phyloP scores from a whole-genome alignment of 176 grass and related monocot species.

The Paspalum vaginatum region DNA sequence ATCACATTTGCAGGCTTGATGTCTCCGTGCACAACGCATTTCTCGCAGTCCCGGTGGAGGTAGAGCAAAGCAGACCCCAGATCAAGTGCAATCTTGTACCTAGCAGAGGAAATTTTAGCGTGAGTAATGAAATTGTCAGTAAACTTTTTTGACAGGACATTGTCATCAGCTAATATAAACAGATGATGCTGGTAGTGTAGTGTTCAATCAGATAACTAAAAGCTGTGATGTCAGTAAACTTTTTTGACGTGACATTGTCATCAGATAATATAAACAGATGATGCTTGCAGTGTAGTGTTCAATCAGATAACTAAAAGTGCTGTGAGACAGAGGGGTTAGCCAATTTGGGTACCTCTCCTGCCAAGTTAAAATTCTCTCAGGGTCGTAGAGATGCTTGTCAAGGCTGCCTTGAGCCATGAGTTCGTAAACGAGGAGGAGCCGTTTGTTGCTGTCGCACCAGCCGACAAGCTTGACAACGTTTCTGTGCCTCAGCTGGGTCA shows the following conservation, averaged over 20 bases:
- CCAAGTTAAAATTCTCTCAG: neutral
- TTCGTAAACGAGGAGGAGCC: neutral
- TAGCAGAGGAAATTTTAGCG: neutral
- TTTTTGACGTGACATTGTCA: no score
- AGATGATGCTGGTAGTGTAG: neutral
- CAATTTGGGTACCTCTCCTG: no score
- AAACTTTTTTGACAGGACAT: no score
- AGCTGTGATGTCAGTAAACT: no score
- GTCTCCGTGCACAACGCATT: conserved; percentile 23
- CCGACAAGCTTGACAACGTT: neutral
- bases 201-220: no score
- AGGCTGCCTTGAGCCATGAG: neutral
- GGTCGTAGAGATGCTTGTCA: neutral
- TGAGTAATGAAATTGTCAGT: neutral
- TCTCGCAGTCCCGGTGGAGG: neutral
- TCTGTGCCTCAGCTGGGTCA: neutral
- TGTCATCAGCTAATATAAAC: neutral
- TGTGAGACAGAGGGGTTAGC: no score
- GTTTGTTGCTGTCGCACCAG: neutral
- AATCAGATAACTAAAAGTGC: no score
- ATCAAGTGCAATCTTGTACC: neutral
- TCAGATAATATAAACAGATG: no score
- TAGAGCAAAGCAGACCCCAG: neutral
- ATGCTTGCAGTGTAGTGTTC: no score
- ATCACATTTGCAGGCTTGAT: conserved; percentile 33